Conservation (phyloP, 73 alveolate genomes). For the Urostyla sp. region DNA sequence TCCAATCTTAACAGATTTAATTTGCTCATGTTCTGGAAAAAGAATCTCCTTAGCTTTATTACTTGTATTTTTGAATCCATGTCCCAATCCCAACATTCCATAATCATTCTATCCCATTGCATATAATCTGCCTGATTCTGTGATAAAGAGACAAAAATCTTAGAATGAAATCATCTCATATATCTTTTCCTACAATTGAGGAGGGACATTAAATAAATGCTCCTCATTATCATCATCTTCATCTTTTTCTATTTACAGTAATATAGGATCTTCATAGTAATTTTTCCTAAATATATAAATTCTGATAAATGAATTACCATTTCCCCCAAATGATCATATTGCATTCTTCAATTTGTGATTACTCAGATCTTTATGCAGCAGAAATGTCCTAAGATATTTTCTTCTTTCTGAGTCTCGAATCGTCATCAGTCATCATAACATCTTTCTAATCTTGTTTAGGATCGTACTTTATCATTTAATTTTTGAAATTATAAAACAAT, state of each 20-base stretch:
- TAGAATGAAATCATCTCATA: conserved; percentile 27
- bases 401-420: no score
- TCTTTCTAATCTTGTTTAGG: no score
- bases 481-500: no score
- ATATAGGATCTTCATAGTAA: conserved; percentile 41
- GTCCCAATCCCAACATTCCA: conserved; percentile 43
- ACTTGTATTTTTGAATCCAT: not conserved
- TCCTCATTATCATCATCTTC: conserved; percentile 35
- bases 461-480: no score
- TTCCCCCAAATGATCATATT: conserved; percentile 55
- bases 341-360: no score
- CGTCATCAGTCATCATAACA: no score
- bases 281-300: conserved; percentile 12
- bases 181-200: no score
- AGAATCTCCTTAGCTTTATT: conserved; percentile 14
- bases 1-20: not conserved
- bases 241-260: not conserved
- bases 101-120: conserved; percentile 38
- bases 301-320: not conserved
- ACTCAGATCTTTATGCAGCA: no score
- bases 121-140: conserved; percentile 45
- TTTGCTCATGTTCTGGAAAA: conserved; percentile 8
- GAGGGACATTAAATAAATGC: conserved; percentile 7
- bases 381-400: no score
- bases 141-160: conserved; percentile 36